Conservation (phyloP, 202 grass and related monocot genomes). For the Zizania palustris region DNA sequence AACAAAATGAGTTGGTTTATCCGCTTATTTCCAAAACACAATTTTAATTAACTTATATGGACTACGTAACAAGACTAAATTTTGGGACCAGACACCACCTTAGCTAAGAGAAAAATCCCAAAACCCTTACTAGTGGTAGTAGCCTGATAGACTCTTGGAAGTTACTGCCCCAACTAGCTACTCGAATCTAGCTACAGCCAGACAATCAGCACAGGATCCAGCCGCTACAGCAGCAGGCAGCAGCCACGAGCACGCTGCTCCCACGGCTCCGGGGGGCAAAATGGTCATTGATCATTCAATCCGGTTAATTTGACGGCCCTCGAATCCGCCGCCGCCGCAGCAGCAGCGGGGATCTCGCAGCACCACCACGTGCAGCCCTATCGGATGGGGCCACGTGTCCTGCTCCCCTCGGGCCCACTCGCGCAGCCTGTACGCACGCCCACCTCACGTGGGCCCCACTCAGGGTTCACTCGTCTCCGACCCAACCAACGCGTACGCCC, state of each 20-base stretch:
- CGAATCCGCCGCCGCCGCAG: slow-evolving; percentile 58
- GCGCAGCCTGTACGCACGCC: slow-evolving; percentile 38
- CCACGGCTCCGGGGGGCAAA: neutral
- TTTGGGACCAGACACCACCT: too few relatives aligned
- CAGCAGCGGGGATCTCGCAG: slow-evolving; percentile 15
- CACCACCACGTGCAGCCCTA: slow-evolving; percentile 61
- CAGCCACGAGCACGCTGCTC: neutral
- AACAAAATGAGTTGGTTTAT: too few relatives aligned
- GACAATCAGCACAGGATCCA: slow-evolving; percentile 12
- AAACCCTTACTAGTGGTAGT: too few relatives aligned
- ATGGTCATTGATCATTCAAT: slow-evolving; percentile 31
- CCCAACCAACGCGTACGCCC: neutral
- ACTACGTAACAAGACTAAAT: too few relatives aligned
- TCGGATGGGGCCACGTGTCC: slow-evolving; percentile 49
- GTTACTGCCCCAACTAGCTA: neutral
- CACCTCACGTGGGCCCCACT: slow-evolving; percentile 27
- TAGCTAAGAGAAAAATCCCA: too few relatives aligned
- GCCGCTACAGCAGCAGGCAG: neutral
- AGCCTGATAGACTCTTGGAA: too few relatives aligned
- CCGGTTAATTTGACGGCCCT: slow-evolving; percentile 51
- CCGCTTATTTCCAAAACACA: too few relatives aligned
- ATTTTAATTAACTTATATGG: too few relatives aligned
- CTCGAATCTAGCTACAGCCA: neutral
- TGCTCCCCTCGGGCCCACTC: neutral
- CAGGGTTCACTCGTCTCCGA: neutral